Conservation (phyloP, 2,329 filamentous ascomycete genomes). For the Talaromyces sp. region DNA sequence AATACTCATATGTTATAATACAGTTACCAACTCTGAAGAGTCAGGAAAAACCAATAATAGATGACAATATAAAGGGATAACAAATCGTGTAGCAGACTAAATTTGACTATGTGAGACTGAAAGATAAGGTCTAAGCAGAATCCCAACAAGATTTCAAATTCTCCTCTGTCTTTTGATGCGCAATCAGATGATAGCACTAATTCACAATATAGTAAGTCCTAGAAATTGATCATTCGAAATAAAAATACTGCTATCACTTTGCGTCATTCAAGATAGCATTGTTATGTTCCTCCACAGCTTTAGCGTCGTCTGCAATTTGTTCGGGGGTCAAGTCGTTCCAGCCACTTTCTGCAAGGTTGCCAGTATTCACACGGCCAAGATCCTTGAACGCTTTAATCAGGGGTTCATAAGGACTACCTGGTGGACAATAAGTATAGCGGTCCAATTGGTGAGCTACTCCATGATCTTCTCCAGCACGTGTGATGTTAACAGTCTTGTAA, state of each 20-base stretch:
- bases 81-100: neutral
- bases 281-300: constrained; percentile 7
- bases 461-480: constrained; percentile 11
- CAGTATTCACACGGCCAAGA: constrained; percentile 3
- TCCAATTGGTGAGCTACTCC: constrained; percentile 9
- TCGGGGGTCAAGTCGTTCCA: neutral
- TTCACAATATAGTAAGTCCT: neutral
- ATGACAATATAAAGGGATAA: neutral
- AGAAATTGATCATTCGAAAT: neutral
- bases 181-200: neutral
- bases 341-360: neutral
- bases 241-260: neutral
- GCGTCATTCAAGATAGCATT: constrained; percentile 2
- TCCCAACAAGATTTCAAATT: neutral
- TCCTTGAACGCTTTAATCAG: constrained; percentile 5
- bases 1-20: neutral
- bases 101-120: neutral
- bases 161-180: neutral
- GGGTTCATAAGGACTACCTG: constrained; percentile 10
- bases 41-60: neutral
- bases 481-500: constrained; percentile 14
- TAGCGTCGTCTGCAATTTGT: neutral
- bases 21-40: neutral
- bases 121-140: neutral
- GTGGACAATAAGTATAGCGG: constrained; percentile 11